A percentile compares a stretch with the other conserved stretches of the same genome.
phyloP scores from a whole-genome alignment of 2,329 filamentous ascomycete genomes.

The Epichloe baconii region DNA sequence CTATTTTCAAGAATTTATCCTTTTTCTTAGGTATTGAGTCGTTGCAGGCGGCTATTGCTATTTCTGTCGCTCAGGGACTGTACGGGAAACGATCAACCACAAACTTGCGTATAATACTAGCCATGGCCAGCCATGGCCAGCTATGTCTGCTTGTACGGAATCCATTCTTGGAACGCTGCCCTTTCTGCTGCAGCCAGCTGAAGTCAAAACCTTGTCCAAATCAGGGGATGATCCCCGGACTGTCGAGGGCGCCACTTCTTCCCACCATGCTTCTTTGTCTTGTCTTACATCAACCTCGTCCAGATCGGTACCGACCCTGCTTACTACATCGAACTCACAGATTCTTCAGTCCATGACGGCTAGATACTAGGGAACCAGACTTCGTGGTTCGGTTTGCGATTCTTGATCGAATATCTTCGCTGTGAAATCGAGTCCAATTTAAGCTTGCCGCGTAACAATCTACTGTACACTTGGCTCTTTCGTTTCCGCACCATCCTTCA shows the following conservation, averaged over 20 bases:
- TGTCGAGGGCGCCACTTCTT: neutral
- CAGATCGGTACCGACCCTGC: neutral
- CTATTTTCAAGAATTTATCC: neutral
- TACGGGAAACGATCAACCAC: neutral
- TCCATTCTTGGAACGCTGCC: neutral
- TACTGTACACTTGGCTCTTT: neutral
- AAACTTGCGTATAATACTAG: neutral
- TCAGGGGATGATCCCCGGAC: neutral
- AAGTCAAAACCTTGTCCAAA: neutral
- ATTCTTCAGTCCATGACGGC: neutral
- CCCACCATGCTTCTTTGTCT: neutral
- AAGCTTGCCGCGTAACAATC: neutral
- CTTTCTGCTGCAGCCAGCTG: neutral
- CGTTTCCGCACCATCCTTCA: neutral
- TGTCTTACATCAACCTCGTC: slow-evolving; percentile 1
- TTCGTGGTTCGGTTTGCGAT: neutral
- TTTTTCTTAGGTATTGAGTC: neutral
- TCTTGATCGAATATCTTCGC: neutral
- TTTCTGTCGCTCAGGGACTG: neutral
- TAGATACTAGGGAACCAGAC: neutral
- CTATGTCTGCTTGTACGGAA: neutral
- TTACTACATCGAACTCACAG: neutral
- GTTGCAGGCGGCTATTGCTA: neutral
- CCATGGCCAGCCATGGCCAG: neutral
- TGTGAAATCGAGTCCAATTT: neutral